Evolutionary conservation across 176 grass and related monocot genomes (phyloP).

Genomic region (Chrysopogon serrulatus): DNA sequence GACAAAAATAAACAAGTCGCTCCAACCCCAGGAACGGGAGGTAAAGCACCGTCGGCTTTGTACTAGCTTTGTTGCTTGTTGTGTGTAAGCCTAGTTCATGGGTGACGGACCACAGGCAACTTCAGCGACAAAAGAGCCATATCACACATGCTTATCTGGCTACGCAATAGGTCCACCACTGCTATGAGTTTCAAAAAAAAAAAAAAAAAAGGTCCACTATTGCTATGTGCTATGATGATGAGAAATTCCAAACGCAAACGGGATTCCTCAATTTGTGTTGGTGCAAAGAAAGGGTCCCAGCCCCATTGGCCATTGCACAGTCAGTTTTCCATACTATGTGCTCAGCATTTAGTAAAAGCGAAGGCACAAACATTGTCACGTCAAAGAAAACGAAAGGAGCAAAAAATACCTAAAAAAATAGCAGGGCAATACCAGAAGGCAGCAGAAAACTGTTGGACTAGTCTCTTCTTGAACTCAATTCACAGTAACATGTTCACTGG

Average conservation of each 20-base stretch:
- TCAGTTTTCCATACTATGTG: neutral
- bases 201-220: no score
- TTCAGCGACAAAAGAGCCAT: neutral
- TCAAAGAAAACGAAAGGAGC: neutral
- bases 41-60: neutral
- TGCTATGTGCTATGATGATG: neutral
- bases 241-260: neutral
- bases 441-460: neutral
- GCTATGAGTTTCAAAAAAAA: no score
- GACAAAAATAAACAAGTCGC: neutral
- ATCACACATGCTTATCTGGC: no score
- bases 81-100: neutral
- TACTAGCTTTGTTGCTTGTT: neutral
- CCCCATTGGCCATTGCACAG: neutral
- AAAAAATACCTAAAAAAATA: neutral
- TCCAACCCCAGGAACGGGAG: neutral
- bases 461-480: slow-evolving; percentile 22
- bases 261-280: neutral
- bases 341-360: neutral
- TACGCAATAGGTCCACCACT: no score
- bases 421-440: neutral
- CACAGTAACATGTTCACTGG: slow-evolving; percentile 4
- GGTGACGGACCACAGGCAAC: neutral
- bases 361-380: neutral
- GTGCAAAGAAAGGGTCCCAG: neutral